Evolutionary conservation across 2,329 filamentous ascomycete species (phyloP).

Genomic region (Clonostachys sp.): DNA sequence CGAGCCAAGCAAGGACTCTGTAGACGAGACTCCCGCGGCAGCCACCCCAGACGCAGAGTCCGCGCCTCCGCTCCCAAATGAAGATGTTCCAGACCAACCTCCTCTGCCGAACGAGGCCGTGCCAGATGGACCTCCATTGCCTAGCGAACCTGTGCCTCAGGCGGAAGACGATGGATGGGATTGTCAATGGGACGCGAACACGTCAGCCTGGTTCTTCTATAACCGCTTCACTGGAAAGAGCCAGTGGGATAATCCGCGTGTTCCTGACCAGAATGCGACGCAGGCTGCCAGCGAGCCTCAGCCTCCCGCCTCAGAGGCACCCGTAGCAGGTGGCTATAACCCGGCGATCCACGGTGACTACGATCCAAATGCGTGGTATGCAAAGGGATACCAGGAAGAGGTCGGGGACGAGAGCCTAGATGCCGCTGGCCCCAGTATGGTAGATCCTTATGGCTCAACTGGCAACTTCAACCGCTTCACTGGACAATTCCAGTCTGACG

Average conservation of each 20-base stretch:
- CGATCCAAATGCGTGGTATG: slow-evolving; percentile 94
- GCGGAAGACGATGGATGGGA: slow-evolving; percentile 76
- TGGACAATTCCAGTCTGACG: slow-evolving; percentile 70
- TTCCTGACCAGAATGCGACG: slow-evolving; percentile 41
- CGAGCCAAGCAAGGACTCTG: background rate
- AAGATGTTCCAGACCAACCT: slow-evolving; percentile 12
- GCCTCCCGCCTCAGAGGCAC: slow-evolving; percentile 25
- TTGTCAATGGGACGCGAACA: slow-evolving; percentile 66
- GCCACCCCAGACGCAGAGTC: background rate
- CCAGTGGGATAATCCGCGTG: slow-evolving; percentile 84
- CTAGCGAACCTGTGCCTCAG: slow-evolving; percentile 17
- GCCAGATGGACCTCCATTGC: slow-evolving; percentile 21
- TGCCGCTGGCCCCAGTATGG: slow-evolving; percentile 17
- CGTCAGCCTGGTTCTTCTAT: slow-evolving; percentile 75
- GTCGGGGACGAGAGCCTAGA: slow-evolving; percentile 21
- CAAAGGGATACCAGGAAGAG: slow-evolving; percentile 41
- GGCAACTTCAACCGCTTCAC: slow-evolving; percentile 91
- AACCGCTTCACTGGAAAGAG: slow-evolving; percentile 72
- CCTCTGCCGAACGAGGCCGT: slow-evolving; percentile 27
- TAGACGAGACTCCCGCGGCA: background rate
- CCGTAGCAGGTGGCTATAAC: slow-evolving; percentile 75
- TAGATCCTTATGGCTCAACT: slow-evolving; percentile 57
- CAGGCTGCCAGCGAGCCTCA: slow-evolving; percentile 19
- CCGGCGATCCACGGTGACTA: slow-evolving; percentile 95
- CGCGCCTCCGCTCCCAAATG: background rate